These are phyloP conservation scores for Alternaria brassicae DNA, from an alignment of 2,329 filamentous ascomycete genomes.

Conservation along the genomic window DNA sequence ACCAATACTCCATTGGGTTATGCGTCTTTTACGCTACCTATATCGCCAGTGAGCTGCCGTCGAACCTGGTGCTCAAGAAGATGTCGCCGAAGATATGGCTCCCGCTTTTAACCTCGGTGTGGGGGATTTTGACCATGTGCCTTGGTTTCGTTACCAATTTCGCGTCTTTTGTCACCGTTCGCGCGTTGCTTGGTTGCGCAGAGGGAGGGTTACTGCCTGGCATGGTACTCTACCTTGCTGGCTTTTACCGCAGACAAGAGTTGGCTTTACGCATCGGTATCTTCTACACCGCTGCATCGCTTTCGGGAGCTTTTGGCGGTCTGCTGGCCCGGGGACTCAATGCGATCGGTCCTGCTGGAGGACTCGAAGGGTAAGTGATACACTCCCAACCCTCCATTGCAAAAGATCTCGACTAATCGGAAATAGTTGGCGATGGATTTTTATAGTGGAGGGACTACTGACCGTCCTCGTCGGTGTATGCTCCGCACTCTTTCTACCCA, in stretches of 20 bases:
- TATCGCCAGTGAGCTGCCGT: constrained; percentile 68
- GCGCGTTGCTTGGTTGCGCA: constrained; percentile 67
- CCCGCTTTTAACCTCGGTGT: constrained; percentile 62
- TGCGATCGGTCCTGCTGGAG: constrained; percentile 63
- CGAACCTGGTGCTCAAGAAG: constrained; percentile 69
- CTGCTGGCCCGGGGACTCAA: constrained; percentile 67
- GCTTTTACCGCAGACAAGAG: constrained; percentile 66
- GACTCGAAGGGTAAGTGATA: constrained; percentile 52
- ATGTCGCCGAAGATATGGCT: constrained; percentile 68
- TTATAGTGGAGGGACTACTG: constrained; percentile 65
- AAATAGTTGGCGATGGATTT: constrained; percentile 66
- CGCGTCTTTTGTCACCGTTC: constrained; percentile 66
- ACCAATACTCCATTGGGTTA: constrained; percentile 70
- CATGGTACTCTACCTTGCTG: constrained; percentile 71
- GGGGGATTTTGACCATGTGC: constrained; percentile 67
- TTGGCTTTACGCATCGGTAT: constrained; percentile 69
- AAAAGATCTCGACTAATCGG: no score
- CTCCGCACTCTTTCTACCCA: constrained; percentile 64
- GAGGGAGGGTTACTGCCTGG: constrained; percentile 72
- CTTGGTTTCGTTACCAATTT: constrained; percentile 63
- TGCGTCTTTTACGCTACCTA: constrained; percentile 72
- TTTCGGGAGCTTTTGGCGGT: constrained; percentile 70
- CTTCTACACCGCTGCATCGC: constrained; percentile 71
- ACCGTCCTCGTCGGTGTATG: constrained; percentile 62
- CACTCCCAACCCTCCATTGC: background rate